Percentiles rank a stretch among this genome's conserved stretches.
Conservation (phyloP, 306 rosid species). For the Albizia julibrissin region DNA sequence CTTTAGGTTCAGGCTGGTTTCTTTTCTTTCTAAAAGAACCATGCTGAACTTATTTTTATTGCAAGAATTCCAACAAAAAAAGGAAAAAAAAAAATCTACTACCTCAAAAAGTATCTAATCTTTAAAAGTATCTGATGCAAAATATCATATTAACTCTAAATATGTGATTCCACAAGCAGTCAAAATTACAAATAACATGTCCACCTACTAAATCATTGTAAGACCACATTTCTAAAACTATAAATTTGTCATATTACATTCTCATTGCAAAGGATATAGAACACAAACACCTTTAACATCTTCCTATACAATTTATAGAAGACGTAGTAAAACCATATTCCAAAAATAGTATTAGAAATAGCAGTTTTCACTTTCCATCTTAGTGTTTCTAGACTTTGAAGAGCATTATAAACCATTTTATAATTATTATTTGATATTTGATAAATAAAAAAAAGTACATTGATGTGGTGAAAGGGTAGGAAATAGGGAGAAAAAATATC, state of each 20-base stretch:
- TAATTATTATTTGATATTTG: not conserved
- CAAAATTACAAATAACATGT: not conserved
- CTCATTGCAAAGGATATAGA: not conserved
- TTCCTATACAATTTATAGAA: not conserved
- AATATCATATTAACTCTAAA: constrained; percentile 3
- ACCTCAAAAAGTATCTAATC: not conserved
- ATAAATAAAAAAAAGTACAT: not conserved
- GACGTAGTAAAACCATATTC: not conserved
- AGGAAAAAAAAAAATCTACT: not conserved
- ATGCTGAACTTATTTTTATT: not conserved
- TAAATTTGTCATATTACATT: not conserved
- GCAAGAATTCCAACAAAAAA: not conserved
- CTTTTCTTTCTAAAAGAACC: not conserved
- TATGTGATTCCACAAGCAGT: not conserved
- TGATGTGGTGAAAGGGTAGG: not conserved
- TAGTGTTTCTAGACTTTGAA: not conserved
- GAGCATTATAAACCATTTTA: not conserved
- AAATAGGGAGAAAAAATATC: not conserved
- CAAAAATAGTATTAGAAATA: not conserved
- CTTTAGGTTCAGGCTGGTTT: not conserved
- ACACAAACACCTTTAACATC: not conserved
- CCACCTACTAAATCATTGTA: not conserved
- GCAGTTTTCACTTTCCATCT: not conserved
- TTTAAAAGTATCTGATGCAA: not conserved
- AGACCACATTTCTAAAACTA: not conserved